Base-by-base conservation (phyloP, 495 filamentous ascomycete species). In the Trichoderma reesei region DNA sequence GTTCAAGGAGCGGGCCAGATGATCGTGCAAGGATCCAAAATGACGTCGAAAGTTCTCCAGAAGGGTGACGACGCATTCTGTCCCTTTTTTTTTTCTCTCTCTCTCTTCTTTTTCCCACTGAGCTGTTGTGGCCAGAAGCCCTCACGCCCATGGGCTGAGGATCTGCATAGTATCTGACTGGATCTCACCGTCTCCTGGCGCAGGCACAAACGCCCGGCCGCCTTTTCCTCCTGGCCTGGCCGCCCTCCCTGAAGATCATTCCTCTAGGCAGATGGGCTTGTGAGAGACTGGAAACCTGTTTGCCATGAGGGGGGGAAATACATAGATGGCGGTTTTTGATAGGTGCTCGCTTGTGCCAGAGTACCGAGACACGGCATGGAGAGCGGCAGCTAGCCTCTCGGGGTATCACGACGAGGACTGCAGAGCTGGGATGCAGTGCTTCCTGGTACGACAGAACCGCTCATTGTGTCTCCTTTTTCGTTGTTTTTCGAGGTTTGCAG, bases 221-320 rank as follows among this genome's bases (percentile, higher is more conserved):
- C 6, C 51, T 11, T 31, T 26, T 56, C 18, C 48, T 54, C n/a
- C n/a, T n/a, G n/a, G n/a, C n/a, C n/a, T n/a, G n/a, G n/a, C n/a
- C n/a, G 48, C 18, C 18, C 51, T 56, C 51, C 51, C 51, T 56
- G 51, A 56, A 56, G 51, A 56, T 56, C 51, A 56, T 14, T 56
- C 4, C 51, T 56, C 26, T 14, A n/a, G 16, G n/a, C n/a, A n/a
- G n/a, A n/a, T n/a, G n/a, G n/a, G n/a, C n/a, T 18, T n/a, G 44
- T 18, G 44, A 18, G 20, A 46, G n/a, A 3, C 18, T 33, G 48
- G 7, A 54, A 34, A 11, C 7, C 51, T 31, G 51, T 56, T 56
- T 56, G 31, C 51, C 51, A 13, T n/a, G 31, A 2, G 31, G 16
- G 51, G 20, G 46, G 8, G 46, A 18, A 44, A 14, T 44, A 2